phyloP scores from a whole-genome alignment of 495 filamentous ascomycete species.

The Aspergillus nidulans region DNA sequence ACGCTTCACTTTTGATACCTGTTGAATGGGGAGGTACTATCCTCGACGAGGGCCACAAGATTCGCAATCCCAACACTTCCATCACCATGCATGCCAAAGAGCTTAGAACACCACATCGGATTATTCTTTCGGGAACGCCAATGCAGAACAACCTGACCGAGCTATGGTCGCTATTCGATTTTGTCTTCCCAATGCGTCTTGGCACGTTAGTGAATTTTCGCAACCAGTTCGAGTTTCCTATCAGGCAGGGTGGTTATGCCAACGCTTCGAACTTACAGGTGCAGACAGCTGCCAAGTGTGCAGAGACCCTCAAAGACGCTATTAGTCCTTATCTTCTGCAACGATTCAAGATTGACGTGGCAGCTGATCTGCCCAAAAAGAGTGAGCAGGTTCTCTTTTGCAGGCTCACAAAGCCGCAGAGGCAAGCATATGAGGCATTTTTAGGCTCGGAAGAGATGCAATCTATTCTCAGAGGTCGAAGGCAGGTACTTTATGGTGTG shows the following conservation, averaged over 20 bases:
- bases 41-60: constrained; percentile 96
- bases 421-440: constrained; percentile 71
- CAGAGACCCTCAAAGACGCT: constrained; percentile 82
- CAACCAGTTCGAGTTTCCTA: constrained; percentile 85
- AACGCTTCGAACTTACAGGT: constrained; percentile 90
- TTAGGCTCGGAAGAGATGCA: constrained; percentile 78
- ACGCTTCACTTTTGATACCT: constrained; percentile 70
- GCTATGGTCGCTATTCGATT: constrained; percentile 95
- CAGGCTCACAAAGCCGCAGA: constrained; percentile 74
- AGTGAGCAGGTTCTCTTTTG: constrained; percentile 94
- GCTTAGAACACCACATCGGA: constrained; percentile 75
- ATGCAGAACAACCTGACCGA: constrained; percentile 98
- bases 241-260: constrained; percentile 85
- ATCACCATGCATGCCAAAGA: constrained; percentile 94
- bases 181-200: constrained; percentile 90
- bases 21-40: constrained; percentile 90
- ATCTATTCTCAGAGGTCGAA: constrained; percentile 65
- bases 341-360: constrained; percentile 88
- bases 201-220: constrained; percentile 88
- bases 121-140: constrained; percentile 93
- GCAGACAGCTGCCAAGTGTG: constrained; percentile 84
- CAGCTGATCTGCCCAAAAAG: constrained; percentile 88
- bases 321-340: constrained; percentile 93
- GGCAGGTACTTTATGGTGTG: constrained; percentile 81
- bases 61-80: constrained; percentile 87